Percentiles rank a stretch among this genome's conserved stretches.
These are phyloP conservation scores for Globisporangium mamillatum DNA, from an alignment of 352 stramenopile species.

Conservation along the genomic window DNA sequence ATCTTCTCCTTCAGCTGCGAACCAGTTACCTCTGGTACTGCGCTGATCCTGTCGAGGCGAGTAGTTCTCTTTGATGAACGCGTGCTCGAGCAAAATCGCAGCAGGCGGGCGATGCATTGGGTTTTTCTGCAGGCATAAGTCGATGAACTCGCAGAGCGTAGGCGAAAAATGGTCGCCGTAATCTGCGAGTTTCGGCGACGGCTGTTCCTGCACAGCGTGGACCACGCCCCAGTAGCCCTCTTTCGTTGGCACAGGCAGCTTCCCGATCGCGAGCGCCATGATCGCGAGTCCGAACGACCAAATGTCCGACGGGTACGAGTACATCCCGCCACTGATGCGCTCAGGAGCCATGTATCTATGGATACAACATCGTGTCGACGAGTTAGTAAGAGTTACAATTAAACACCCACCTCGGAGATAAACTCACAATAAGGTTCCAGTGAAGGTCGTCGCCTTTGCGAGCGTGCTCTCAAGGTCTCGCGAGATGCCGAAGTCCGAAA, in stretches of 20 bases:
- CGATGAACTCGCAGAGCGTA: conserved; percentile 73
- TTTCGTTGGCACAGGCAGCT: conserved; percentile 76
- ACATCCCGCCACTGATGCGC: conserved; percentile 88
- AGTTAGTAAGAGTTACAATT: background rate
- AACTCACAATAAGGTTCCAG: conserved; percentile 83
- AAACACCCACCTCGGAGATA: background rate
- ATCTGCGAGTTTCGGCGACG: conserved; percentile 58
- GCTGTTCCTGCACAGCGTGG: conserved; percentile 76
- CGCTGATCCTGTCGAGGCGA: conserved; percentile 19
- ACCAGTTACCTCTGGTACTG: conserved; percentile 18
- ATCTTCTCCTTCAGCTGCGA: background rate
- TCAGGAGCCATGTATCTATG: conserved; percentile 91
- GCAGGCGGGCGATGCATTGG: conserved; percentile 57
- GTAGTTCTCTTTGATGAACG: conserved; percentile 69
- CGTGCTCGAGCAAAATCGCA: conserved; percentile 51
- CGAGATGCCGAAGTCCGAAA: conserved; percentile 86
- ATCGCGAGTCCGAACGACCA: conserved; percentile 81
- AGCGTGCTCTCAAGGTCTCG: conserved; percentile 79
- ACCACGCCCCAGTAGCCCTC: conserved; percentile 91
- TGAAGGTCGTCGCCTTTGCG: conserved; percentile 88
- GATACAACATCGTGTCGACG: background rate
- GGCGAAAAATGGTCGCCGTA: conserved; percentile 65
- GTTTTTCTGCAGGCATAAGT: conserved; percentile 80
- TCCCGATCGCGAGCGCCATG: conserved; percentile 87
- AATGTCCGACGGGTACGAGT: conserved; percentile 85